Base-by-base conservation (phyloP, 805 yeast species). In the Priceomyces medius region DNA sequence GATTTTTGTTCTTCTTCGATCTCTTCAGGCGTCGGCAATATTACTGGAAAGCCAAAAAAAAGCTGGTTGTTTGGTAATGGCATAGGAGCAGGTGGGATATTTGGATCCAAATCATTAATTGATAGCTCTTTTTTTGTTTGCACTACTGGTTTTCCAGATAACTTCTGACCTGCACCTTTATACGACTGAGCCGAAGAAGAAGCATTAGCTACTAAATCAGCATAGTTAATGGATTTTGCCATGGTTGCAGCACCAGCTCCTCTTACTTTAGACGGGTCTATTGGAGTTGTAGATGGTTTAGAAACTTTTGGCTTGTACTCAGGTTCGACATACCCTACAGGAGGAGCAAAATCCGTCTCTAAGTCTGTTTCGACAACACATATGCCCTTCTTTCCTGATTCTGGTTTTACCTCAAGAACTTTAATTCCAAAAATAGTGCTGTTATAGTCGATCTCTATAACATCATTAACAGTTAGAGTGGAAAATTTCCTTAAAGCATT, bases 271-370 rank as follows among this genome's bases (percentile, higher is more conserved):
- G 63, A 45, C 14, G 69, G 70, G 38, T 56, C 55, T 8, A 69
- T 61, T 21, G 74, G 57, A 9, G 51, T 55, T 2, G 53, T 40
- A 1, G 65, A 53, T 7, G 73, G 65, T 41, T 63, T 63, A n/a
- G 61, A 55, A 10, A 58, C 57, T 33, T 65, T 62, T 14, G 80
- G 79, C 42, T 65, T 71, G 48, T 70, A 59, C 43, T 86, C 89
- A 1, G 97, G 97, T 58, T 91, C 98, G 14, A 87, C 96, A 59
- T 93, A 93, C 0, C 99, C 99, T 4, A 91, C 96, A 0, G 99
- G 99, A 2, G 99, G 96, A 1, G 97, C 98, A 69, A 93, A 93
- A 58, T 93, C 99, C 0, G 97, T 95, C 44, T 88, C 96, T 46
- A 93, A 73, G 67, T 93, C 99, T 0, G 99, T 93, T 59, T 93